Base-by-base conservation (phyloP, 2,329 filamentous ascomycete species). In the Corinectria fuckeliana region DNA sequence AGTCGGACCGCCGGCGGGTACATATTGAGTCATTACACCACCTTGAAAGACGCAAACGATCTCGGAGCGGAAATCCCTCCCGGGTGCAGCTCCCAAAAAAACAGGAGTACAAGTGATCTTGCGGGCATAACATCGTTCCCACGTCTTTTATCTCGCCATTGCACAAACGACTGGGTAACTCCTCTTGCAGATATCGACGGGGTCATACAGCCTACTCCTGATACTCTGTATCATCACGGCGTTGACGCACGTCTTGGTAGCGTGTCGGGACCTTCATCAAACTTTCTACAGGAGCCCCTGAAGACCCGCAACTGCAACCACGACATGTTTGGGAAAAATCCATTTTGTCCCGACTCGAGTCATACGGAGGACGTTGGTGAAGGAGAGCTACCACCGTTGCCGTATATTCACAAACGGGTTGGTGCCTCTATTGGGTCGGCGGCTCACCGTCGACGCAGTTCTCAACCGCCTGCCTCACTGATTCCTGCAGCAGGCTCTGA, bases 121-220 rank as follows among this genome's bases (percentile, higher is more conserved):
- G 66, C 68, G 16, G 67, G 66, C n/a, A 74, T 77, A 5, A 74
- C 69, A 2, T 77, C 72, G 9, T 78, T 77, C 49, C 74, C 74
- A 11, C 65, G 68, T 21, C 65, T 78, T 8, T 63, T 60, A 9
- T 66, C 71, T 9, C 71, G 75, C 5, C 69, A 73, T 8, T 72
- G 69, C 38, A 77, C 75, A 0, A 58, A 64, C 9, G 76, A 77
- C 5, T 75, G 72, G 72, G 42, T 70, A n/a, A 71, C 60, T 6
- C 68, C 73, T 2, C 65, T 67, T 2, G 50, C 51, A 1, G 60
- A 63, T 1, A 47, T 69, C 2, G 63, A 69, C 13, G 62, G 67
- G 3, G 25, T 62, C 16, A 60, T 53, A 3, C 26, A 36, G 14
- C 8, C 25, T 10, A 23, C 39, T 11, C 41, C 54, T 1, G 54